Evolutionary conservation across 2,329 filamentous ascomycete genomes (phyloP).

Genomic region (Cryphonectria japonica): DNA sequence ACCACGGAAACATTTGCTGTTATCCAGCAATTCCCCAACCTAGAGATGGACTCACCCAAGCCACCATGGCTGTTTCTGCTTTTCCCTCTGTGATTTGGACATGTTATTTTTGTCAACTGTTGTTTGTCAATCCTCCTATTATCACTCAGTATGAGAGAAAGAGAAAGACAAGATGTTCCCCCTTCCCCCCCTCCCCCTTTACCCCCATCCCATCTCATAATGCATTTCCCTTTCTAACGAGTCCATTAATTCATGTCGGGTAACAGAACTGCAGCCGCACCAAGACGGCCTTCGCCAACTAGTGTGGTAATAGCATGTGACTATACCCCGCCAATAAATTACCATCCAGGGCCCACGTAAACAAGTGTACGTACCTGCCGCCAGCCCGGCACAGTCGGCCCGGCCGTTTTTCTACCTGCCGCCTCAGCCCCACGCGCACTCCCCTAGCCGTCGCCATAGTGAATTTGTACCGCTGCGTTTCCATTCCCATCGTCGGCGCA

Average conservation of each 20-base stretch:
- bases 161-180: neutral
- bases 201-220: neutral
- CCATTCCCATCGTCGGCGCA: neutral
- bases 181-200: neutral
- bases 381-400: neutral
- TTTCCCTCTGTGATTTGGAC: constrained; percentile 26
- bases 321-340: neutral
- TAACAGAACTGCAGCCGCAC: constrained; percentile 1
- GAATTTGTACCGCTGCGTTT: neutral
- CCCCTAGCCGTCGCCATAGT: neutral
- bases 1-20: neutral
- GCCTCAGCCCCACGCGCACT: constrained; percentile 9
- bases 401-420: constrained; percentile 27
- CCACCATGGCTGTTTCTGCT: constrained; percentile 49
- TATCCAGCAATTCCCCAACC: neutral
- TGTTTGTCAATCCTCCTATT: neutral
- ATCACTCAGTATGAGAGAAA: neutral
- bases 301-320: neutral
- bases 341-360: neutral
- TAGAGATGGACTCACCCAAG: constrained; percentile 41
- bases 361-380: neutral
- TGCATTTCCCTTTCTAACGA: neutral
- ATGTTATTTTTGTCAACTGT: neutral
- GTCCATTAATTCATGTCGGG: neutral
- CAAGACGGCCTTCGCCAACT: too few species aligned